These are phyloP conservation scores for Hypoxylon sp. DNA, from an alignment of 2,329 filamentous ascomycete genomes.

Conservation along the genomic window DNA sequence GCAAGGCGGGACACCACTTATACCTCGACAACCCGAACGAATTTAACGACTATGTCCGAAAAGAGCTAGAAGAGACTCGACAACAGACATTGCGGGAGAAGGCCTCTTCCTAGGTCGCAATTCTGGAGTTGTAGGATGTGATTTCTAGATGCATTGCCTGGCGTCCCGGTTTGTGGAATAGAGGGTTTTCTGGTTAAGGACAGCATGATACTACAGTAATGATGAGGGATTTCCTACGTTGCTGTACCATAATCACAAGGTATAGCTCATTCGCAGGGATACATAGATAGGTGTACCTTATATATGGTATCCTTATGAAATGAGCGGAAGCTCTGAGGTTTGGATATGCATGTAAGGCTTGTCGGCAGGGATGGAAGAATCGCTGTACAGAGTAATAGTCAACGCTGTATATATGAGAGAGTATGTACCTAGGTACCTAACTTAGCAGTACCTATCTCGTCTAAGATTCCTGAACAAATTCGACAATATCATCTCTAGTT, in stretches of 20 bases:
- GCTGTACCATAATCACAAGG: conserved; percentile 10
- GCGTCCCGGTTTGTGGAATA: conserved; percentile 36
- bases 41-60: conserved; percentile 67
- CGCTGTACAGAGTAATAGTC: not conserved
- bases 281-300: conserved; percentile 9
- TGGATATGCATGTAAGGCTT: not conserved
- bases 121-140: not conserved
- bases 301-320: conserved; percentile 8
- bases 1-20: conserved; percentile 70
- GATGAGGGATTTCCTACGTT: not conserved
- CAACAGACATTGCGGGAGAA: conserved; percentile 47
- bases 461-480: no score
- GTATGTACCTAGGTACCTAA: no score
- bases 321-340: not conserved
- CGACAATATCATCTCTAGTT: not conserved
- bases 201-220: conserved; percentile 25
- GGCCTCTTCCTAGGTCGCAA: not conserved
- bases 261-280: not conserved
- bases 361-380: not conserved
- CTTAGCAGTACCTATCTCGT: no score
- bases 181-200: conserved; percentile 18
- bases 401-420: no score
- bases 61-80: conserved; percentile 67
- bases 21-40: conserved; percentile 71
- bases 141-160: conserved; percentile 35